Base-by-base conservation (phyloP, 441 rosid genomes). In the Capsella rubella region DNA sequence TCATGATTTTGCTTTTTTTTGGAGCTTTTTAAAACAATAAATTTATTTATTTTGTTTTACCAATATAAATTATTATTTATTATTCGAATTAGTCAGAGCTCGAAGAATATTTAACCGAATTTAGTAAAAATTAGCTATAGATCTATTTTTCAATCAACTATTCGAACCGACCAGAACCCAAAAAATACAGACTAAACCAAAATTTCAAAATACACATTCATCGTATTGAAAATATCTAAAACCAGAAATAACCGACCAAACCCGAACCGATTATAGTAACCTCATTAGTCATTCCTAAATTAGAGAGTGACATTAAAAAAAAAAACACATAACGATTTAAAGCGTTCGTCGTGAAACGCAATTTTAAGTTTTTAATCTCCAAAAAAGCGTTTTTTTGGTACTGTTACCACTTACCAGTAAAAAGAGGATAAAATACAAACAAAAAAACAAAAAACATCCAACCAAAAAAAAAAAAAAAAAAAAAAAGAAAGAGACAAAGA, bases 261-360 rank as follows among this genome's bases (percentile, higher is more conserved):
- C 5, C 0, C 14, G 5, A 39, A 3, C 0, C 0, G 5, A 10
- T 2, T 39, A 21, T 21, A 21, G 1, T 21, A 21, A 21, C 25
- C 25, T 21, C 25, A 21, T 21, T 1, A 21, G 25, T 21, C 25
- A 21, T 21, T 21, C 25, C 25, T 21, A 21, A 21, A 21, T 21
- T 21, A 21, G 37, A 34, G 47, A 43, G 2, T 13, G 5, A 43
- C 6, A 14, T 0, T 5, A 14, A 42, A 10, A 37, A 10, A 93
- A 93, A 88, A 93, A 2, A 8, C 25, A 21, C 25, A 21, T 21
- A 39, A 39, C 6, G n/a, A 28, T 35, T 28, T 65, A 6, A 84
- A 25, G 7, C 64, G 32, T 39, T 60, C 8, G 65, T 25, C 4
- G 18, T 18, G 50, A 60, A 60, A 60, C 50, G 16, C 64, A 40